Evolutionary conservation across 148 eudicot genomes (phyloP), one percentile per base, ranked within the genome.

Genomic region (Amaranthus cruentus): DNA sequence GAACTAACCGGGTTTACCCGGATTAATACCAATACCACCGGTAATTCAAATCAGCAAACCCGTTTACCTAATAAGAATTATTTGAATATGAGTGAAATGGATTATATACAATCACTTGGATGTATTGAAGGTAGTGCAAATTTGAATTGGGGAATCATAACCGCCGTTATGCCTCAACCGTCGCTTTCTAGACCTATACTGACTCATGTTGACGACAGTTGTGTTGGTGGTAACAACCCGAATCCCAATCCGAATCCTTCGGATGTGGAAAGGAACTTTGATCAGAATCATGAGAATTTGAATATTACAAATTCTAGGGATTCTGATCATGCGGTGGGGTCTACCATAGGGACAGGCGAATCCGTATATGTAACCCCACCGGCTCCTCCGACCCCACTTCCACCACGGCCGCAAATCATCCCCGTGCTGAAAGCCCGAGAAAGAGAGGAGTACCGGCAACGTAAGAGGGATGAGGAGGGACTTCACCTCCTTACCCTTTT

Each of bases 391-490:
- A 13, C 68, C 0, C 9, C 71, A 4, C 56, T 79, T 7, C 43
- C 73, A 5, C 50, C 70, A 10, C 49, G 56, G 6, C 56, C 73
- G 15, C 18, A 69, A 10, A 49, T 57, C 0, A 38, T 78, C 9
- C 72, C 71, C 18, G 69, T 61, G 14, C 68, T 77, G 10, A 74
- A 44, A 63, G 83, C 76, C 72, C 77, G 75, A 51, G 90, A 81
- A 71, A 84, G 80, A 8, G 88, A 88, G 66, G 93, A 86, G 62
- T 13, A 71, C 2, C 80, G 83, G 12, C 86, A 86, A 62, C 81
- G 82, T n/a, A 78, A 84, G 55, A 73, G 88, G 51, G 97, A 91
- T 74, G 93, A 95, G 70, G 88, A 95, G 79, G 98, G 98, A 0
- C 77, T 95, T 4, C 91, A 90, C 72, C 88, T 95, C 6, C 83